Base-by-base conservation (phyloP, 2,329 filamentous ascomycete species). In the Trichoderma lentiforme region DNA sequence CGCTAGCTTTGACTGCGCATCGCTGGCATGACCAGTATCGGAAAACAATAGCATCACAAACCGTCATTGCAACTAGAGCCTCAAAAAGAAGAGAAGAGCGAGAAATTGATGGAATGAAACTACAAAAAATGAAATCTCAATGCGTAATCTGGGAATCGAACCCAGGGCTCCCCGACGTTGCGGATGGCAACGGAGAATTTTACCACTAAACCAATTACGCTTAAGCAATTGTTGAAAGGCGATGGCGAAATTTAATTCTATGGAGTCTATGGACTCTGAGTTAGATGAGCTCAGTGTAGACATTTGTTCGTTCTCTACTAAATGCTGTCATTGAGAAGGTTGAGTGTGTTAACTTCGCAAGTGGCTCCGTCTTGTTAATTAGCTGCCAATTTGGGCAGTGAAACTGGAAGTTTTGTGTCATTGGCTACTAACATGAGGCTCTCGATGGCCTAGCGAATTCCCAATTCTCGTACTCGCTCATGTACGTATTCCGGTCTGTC, bases 141-240 rank as follows among this genome's bases (percentile, higher is more conserved):
- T 72, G 71, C 71, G 71, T 72, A 72, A 72, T 72, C 71, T 72
- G 71, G 71, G 71, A 72, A 72, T 72, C 71, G 71, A 72, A 72
- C 71, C 71, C 71, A 70, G 71, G 71, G 65, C 71, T 72, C 71
- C 71, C 71, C 71, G 71, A 72, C 71, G 71, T 70, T 72, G 71
- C 71, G 71, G 65, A 72, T 72, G 65, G 71, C 71, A 72, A 72
- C 65, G 71, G 71, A 72, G 71, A 72, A 72, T 72, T 72, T 70
- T 72, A 72, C 65, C 71, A 72, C 71, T 72, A 72, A 72, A 72
- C 71, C 65, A 72, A 72, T 72, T 72, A 72, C 71, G 71, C 71
- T 36, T 43, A 6, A 15, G 2, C 14, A 24, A 47, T 34, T 53
- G 57, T 62, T 70, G 57, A 14, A 53, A 1, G 5, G 3, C 7